Percentiles rank a stretch among this genome's conserved stretches.
Conservation (phyloP, 2,329 filamentous ascomycete genomes). For the Penicillium crustosum region DNA sequence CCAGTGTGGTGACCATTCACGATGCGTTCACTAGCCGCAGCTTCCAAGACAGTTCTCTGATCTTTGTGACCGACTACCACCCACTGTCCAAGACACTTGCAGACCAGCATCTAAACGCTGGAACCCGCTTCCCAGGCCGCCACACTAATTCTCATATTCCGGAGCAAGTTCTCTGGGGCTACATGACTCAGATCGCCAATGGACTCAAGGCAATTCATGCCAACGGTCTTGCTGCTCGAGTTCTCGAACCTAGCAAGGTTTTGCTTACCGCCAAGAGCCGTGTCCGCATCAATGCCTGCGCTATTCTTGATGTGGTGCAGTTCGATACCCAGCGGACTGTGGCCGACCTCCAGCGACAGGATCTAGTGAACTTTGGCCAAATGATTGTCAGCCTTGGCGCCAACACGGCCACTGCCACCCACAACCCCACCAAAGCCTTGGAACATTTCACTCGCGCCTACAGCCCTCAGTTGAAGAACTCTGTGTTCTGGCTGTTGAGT, state of each 20-base stretch:
- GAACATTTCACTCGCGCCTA: conserved; percentile 77
- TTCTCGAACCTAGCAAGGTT: conserved; percentile 85
- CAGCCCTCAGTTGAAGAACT: conserved; percentile 74
- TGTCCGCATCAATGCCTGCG: conserved; percentile 82
- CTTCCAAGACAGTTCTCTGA: conserved; percentile 91
- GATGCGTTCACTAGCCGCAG: conserved; percentile 91
- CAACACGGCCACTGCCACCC: conserved; percentile 58
- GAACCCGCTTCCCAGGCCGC: conserved; percentile 45
- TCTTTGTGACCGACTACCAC: conserved; percentile 92
- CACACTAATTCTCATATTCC: conserved; percentile 52
- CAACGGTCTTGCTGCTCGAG: conserved; percentile 76
- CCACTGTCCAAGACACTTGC: conserved; percentile 85
- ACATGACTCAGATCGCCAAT: conserved; percentile 86
- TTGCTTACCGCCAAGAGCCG: conserved; percentile 87
- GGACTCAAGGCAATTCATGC: conserved; percentile 84
- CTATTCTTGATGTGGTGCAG: conserved; percentile 84
- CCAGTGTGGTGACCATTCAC: conserved; percentile 79
- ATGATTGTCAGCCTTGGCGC: conserved; percentile 80
- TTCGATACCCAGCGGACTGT: conserved; percentile 69
- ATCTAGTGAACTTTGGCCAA: conserved; percentile 79
- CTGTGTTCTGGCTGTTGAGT: conserved; percentile 76
- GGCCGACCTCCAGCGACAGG: conserved; percentile 79
- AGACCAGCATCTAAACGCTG: conserved; percentile 65
- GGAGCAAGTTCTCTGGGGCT: conserved; percentile 83
- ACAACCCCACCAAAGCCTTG: conserved; percentile 68